Evolutionary conservation across 1,284 basidiomycete species (phyloP).

Genomic region (Kalmanozyma brasiliensis): DNA sequence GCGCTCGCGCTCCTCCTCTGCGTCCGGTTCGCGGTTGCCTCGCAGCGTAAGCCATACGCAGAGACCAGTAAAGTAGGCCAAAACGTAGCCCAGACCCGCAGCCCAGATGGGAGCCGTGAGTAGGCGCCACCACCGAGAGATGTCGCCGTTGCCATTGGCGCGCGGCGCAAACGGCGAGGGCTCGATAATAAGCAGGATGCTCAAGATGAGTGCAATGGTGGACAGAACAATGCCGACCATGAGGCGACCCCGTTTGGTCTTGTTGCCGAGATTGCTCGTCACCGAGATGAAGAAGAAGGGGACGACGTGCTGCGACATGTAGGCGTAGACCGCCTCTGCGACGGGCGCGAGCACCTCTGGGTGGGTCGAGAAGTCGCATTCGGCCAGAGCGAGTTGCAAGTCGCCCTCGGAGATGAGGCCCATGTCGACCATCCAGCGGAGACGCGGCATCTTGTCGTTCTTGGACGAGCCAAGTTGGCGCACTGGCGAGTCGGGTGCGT

Average conservation of each 20-base stretch:
- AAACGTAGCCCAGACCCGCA: constrained; percentile 52
- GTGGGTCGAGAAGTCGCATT: constrained; percentile 45
- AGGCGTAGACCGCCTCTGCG: constrained; percentile 40
- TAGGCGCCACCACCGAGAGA: constrained; percentile 51
- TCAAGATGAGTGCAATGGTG: constrained; percentile 41
- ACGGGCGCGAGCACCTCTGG: constrained; percentile 49
- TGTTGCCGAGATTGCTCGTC: constrained; percentile 45
- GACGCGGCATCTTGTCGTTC: constrained; percentile 27
- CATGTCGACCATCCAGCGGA: constrained; percentile 55
- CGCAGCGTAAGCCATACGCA: constrained; percentile 59
- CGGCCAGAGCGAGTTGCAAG: constrained; percentile 30
- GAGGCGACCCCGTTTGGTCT: constrained; percentile 51
- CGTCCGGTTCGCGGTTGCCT: constrained; percentile 53
- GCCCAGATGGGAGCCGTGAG: constrained; percentile 51
- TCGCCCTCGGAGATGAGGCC: constrained; percentile 47
- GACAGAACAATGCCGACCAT: constrained; percentile 42
- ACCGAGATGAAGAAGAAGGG: constrained; percentile 54
- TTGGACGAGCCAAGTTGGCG: constrained; percentile 9
- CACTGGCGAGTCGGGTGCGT: constrained; percentile 5
- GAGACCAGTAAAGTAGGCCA: constrained; percentile 56
- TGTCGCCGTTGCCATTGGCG: constrained; percentile 16
- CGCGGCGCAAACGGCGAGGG: constrained; percentile 45
- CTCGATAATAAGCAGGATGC: constrained; percentile 41
- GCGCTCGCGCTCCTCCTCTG: constrained; percentile 46
- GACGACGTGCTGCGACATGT: constrained; percentile 51